These are phyloP conservation scores for Sclerotiophoma versabilis DNA, from an alignment of 2,329 filamentous ascomycete genomes.

Conservation along the genomic window DNA sequence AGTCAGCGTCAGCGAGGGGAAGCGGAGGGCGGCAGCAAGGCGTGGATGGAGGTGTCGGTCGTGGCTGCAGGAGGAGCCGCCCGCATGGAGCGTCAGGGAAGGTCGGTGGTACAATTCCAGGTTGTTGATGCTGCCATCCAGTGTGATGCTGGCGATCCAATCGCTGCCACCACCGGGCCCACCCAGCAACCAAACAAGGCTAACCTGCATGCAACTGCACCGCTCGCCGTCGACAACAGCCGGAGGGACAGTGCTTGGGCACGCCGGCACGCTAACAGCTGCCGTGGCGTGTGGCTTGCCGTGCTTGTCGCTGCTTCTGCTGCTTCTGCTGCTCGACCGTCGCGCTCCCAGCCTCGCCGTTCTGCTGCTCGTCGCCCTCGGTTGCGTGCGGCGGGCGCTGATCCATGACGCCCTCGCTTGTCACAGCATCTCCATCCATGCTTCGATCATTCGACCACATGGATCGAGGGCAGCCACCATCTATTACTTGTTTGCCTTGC, in stretches of 20 bases:
- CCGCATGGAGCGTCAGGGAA: slow-evolving; percentile 1
- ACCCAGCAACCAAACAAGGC: slow-evolving; percentile 8
- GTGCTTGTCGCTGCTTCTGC: too few relatives aligned
- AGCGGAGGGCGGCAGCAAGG: not conserved
- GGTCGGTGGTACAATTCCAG: slow-evolving; percentile 9
- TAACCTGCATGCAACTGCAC: too few relatives aligned
- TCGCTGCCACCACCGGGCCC: slow-evolving; percentile 3
- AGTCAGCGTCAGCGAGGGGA: slow-evolving; percentile 5
- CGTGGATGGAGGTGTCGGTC: not conserved
- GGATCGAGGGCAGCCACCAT: too few relatives aligned
- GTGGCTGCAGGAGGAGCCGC: not conserved
- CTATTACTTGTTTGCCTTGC: too few relatives aligned
- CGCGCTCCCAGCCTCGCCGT: too few relatives aligned
- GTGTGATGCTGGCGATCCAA: slow-evolving; percentile 13
- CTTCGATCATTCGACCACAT: slow-evolving; percentile 5
- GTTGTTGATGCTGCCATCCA: not conserved
- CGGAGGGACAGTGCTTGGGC: not conserved
- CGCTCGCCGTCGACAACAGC: not conserved
- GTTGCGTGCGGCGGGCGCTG: slow-evolving; percentile 1
- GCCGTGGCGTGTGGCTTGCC: not conserved
- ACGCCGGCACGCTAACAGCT: not conserved
- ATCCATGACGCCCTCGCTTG: slow-evolving; percentile 14
- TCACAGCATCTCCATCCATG: slow-evolving; percentile 10
- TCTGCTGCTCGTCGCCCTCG: not conserved
- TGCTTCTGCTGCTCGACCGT: too few relatives aligned